Conservation (phyloP, 805 yeast genomes). For the Candida ipomoeae region DNA sequence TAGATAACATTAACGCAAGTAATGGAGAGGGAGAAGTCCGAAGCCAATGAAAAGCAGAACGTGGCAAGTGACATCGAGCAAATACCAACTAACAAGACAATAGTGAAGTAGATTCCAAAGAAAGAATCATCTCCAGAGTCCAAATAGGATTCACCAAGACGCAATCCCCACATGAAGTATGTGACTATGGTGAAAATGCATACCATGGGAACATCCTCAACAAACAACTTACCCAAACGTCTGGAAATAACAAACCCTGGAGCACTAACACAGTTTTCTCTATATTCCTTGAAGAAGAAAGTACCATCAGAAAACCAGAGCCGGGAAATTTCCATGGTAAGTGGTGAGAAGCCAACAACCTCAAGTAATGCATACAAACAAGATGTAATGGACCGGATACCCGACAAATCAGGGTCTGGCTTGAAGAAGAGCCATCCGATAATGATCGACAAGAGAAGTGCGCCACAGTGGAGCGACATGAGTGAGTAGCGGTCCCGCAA, state of each 20-base stretch:
- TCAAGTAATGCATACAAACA: constrained; percentile 35
- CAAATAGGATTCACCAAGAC: constrained; percentile 22
- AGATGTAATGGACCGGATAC: constrained; percentile 55
- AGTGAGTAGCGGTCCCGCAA: constrained; percentile 33
- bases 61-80: constrained; percentile 55
- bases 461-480: constrained; percentile 35
- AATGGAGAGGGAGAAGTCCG: constrained; percentile 61
- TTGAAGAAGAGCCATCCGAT: constrained; percentile 74
- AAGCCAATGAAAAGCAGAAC: constrained; percentile 48
- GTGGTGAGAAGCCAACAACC: constrained; percentile 37
- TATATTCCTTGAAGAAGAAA: constrained; percentile 52
- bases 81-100: constrained; percentile 52
- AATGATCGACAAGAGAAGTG: constrained; percentile 51
- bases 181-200: constrained; percentile 56
- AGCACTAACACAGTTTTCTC: constrained; percentile 63
- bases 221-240: constrained; percentile 56
- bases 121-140: constrained; percentile 14
- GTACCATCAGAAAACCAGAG: constrained; percentile 37
- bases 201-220: constrained; percentile 68
- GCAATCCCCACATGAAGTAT: constrained; percentile 74
- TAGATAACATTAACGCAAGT: constrained; percentile 59
- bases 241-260: constrained; percentile 65
- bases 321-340: constrained; percentile 37
- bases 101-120: constrained; percentile 62
- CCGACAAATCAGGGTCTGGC: constrained; percentile 57